phyloP scores from a whole-genome alignment of 1,284 basidiomycete genomes.

The Boletus subluridellus region DNA sequence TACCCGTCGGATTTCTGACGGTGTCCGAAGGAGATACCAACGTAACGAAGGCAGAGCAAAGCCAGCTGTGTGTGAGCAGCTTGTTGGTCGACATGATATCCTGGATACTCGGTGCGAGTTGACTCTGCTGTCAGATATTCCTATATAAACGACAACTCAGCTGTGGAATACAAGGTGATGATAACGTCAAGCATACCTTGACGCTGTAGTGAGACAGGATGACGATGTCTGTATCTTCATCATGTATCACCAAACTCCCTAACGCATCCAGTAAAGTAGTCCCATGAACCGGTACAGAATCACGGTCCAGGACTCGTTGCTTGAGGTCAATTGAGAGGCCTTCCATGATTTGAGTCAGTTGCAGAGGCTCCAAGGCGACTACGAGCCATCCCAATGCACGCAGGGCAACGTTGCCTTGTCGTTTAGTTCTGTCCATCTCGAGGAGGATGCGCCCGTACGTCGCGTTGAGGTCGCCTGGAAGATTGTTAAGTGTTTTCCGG shows the following conservation, averaged over 20 bases:
- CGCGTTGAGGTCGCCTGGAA: not conserved
- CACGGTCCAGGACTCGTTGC: not conserved
- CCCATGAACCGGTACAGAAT: not conserved
- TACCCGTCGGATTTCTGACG: not conserved
- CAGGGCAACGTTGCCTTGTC: not conserved
- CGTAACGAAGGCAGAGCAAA: not conserved
- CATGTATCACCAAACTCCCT: constrained; percentile 4
- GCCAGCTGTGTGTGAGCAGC: not conserved
- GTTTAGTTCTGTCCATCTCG: not conserved
- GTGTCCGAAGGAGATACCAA: not conserved
- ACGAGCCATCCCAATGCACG: constrained; percentile 5
- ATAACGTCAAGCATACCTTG: not conserved
- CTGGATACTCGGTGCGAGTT: not conserved
- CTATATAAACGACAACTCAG: not conserved
- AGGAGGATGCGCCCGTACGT: not conserved
- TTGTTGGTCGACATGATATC: not conserved
- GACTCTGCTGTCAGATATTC: not conserved
- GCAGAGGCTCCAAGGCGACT: not conserved
- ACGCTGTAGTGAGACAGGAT: not conserved
- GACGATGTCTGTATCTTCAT: not conserved
- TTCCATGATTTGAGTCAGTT: constrained; percentile 1
- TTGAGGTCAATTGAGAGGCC: not conserved
- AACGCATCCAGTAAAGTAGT: constrained; percentile 2
- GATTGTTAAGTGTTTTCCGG: not conserved
- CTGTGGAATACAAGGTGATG: not conserved